phyloP scores from a whole-genome alignment of 129 eudicot species.

The Saposhnikovia divaricata region DNA sequence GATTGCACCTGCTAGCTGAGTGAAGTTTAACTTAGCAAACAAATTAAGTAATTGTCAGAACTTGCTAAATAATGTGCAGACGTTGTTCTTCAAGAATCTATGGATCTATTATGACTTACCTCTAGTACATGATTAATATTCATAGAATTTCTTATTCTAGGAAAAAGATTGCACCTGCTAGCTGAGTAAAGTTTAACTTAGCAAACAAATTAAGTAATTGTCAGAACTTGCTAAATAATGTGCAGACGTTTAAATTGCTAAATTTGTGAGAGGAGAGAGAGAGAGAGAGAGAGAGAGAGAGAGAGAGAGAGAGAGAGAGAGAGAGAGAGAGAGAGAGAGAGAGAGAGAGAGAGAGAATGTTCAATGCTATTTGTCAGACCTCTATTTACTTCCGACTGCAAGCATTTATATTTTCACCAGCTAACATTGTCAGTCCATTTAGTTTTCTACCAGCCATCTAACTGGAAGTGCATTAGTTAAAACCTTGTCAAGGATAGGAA shows the following conservation, averaged over 20 bases:
- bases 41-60: neutral
- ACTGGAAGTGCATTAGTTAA: neutral
- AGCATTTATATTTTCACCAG: slow-evolving; percentile 28
- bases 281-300: neutral
- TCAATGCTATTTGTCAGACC: slow-evolving; percentile 23
- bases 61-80: too few species aligned
- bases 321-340: neutral
- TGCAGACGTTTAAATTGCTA: neutral
- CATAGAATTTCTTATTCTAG: neutral
- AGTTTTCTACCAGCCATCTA: slow-evolving; percentile 19
- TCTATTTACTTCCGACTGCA: slow-evolving; percentile 20
- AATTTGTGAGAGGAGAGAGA: neutral
- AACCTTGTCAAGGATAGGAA: slow-evolving; percentile 2
- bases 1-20: neutral
- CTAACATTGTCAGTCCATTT: slow-evolving; percentile 31
- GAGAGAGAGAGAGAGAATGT: neutral
- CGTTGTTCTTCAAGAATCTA: neutral
- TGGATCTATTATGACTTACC: neutral
- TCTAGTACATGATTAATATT: neutral
- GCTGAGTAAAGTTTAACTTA: neutral
- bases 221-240: too few species aligned
- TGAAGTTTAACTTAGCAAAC: neutral
- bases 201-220: neutral
- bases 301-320: neutral
- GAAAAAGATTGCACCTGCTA: neutral